These are phyloP conservation scores for Rhodotorula toruloides DNA, from an alignment of 768 basidiomycete species.

Conservation along the genomic window DNA sequence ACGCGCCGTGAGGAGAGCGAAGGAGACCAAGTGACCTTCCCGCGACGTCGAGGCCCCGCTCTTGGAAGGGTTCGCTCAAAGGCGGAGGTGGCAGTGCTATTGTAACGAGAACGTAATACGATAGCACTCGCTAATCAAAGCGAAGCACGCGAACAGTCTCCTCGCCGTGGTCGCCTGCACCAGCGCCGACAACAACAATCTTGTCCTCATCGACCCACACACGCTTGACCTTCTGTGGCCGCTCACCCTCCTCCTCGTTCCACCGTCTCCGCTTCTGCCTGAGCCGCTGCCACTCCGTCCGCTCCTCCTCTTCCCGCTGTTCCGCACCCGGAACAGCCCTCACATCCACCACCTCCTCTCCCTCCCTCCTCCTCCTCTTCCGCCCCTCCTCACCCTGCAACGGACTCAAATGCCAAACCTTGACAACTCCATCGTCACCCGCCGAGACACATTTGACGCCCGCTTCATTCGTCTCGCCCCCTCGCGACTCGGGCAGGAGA, in stretches of 20 bases:
- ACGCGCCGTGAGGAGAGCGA: too few relatives aligned
- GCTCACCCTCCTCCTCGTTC: not conserved
- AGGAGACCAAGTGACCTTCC: too few relatives aligned
- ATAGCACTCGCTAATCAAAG: conserved; percentile 7
- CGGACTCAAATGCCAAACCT: conserved; percentile 24
- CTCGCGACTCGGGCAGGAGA: not conserved
- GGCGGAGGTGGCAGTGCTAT: too few relatives aligned
- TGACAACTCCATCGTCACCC: conserved; percentile 29
- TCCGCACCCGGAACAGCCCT: not conserved
- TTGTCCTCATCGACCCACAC: conserved; percentile 29
- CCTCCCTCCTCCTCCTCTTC: not conserved
- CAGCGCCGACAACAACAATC: conserved; percentile 10
- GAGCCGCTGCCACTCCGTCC: conserved; percentile 1
- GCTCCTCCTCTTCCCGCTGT: not conserved
- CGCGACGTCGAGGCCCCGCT: too few relatives aligned
- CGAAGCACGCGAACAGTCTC: conserved; percentile 22
- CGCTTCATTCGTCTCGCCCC: not conserved
- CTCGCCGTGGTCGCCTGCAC: not conserved
- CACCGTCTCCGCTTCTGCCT: conserved; percentile 3
- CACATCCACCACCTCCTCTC: not conserved
- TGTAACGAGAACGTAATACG: not conserved
- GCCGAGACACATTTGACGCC: conserved; percentile 17
- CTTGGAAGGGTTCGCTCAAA: too few relatives aligned
- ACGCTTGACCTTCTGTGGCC: conserved; percentile 1
- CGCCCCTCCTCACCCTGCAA: too few relatives aligned